Conservation (phyloP, 75 land plant genomes). For the Selaginella tamariscina region DNA sequence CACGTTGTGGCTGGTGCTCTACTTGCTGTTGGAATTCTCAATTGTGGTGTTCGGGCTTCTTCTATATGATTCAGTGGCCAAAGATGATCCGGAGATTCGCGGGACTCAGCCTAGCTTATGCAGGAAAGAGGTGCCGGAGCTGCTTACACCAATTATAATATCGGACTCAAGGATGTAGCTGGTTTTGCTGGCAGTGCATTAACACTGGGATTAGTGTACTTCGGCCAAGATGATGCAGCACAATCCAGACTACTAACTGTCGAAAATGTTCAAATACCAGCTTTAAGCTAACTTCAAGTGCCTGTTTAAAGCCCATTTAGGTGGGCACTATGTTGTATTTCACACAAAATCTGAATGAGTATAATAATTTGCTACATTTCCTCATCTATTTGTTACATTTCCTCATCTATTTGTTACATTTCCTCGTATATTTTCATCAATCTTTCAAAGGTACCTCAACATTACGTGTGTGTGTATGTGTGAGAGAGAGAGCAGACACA, state of each 20-base stretch:
- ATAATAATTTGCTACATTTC: no score
- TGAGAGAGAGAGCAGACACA: no score
- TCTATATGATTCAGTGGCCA: conserved; percentile 39
- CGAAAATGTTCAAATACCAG: no score
- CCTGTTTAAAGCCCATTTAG: no score
- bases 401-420: no score
- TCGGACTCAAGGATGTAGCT: conserved; percentile 68
- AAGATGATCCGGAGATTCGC: conserved; percentile 59
- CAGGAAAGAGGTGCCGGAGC: conserved; percentile 57
- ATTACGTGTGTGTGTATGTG: no score
- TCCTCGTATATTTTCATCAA: no score
- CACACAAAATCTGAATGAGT: no score
- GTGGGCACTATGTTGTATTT: no score
- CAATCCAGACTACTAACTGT: conserved; percentile 78
- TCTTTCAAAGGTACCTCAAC: no score
- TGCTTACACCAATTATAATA: conserved; percentile 49
- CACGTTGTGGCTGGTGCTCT: conserved; percentile 86
- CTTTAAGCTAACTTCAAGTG: no score
- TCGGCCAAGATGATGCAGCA: conserved; percentile 92
- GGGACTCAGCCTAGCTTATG: conserved; percentile 77
- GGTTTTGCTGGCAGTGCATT: conserved; percentile 88
- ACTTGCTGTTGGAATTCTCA: conserved; percentile 88
- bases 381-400: no score
- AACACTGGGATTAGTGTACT: conserved; percentile 71
- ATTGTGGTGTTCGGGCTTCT: conserved; percentile 65